A percentile compares a stretch with the other conserved stretches of the same genome.
These are phyloP conservation scores for Sophora flavescens DNA, from an alignment of 306 rosid species.

Conservation along the genomic window DNA sequence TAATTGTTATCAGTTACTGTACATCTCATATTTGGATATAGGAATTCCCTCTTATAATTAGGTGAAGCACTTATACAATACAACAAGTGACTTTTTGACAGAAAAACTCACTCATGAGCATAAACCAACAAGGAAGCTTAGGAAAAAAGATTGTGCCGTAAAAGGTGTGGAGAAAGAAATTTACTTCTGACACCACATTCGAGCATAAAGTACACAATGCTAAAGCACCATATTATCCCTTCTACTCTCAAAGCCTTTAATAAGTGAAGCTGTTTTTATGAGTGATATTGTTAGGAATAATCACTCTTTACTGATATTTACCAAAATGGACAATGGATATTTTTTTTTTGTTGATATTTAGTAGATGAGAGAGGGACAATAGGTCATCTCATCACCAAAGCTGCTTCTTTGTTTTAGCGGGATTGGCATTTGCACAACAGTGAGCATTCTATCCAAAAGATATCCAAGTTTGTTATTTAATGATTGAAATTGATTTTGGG, in stretches of 20 bases:
- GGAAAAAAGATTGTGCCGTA: slow-evolving; percentile 2
- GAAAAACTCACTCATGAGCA: slow-evolving; percentile 10
- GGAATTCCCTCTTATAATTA: slow-evolving; percentile 21
- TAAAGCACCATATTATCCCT: slow-evolving; percentile 11
- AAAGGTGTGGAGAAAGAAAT: slow-evolving; percentile 31
- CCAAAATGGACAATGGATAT: neutral
- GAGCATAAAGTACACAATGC: slow-evolving; percentile 1
- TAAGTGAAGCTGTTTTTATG: slow-evolving; percentile 23
- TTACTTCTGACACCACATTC: neutral
- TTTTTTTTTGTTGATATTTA: neutral
- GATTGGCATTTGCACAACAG: slow-evolving; percentile 19
- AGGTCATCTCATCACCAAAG: slow-evolving; percentile 6
- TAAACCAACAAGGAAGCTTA: neutral
- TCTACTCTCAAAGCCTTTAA: neutral
- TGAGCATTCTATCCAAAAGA: slow-evolving; percentile 17
- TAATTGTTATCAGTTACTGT: slow-evolving; percentile 31
- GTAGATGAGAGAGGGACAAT: neutral
- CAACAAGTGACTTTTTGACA: slow-evolving; percentile 16
- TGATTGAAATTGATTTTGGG: slow-evolving; percentile 27
- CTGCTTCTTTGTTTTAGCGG: slow-evolving; percentile 22
- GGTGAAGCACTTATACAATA: slow-evolving; percentile 4
- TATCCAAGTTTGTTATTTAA: slow-evolving; percentile 11
- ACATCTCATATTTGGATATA: slow-evolving; percentile 4
- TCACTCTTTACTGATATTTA: slow-evolving; percentile 14
- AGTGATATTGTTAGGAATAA: slow-evolving; percentile 1